These are phyloP conservation scores for Aspergillus heteromorphus DNA, from an alignment of 495 filamentous ascomycete genomes.

Conservation along the genomic window DNA sequence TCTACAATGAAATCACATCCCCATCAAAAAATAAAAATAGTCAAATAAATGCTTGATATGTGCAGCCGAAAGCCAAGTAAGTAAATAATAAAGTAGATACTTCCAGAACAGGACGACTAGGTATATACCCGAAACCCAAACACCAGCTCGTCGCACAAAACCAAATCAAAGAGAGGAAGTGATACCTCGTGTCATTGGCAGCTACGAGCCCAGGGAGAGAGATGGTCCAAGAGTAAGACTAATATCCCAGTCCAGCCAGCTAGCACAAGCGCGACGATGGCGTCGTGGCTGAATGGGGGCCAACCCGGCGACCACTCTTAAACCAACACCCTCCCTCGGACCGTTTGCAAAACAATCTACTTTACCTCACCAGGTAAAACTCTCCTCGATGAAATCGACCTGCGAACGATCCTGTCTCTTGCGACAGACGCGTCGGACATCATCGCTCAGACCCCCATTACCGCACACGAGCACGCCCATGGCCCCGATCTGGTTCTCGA, in stretches of 20 bases:
- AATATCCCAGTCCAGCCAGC: no score
- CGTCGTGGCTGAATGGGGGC: neutral
- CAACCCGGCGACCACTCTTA: neutral
- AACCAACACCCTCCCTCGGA: neutral
- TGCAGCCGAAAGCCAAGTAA: no score
- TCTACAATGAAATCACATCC: no score
- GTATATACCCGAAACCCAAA: neutral
- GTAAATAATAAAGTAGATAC: no score
- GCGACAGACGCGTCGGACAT: slow-evolving; percentile 70
- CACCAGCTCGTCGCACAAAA: neutral
- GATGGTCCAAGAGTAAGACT: no score
- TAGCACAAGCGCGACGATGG: no score
- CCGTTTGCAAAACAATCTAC: no score
- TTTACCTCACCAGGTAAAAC: slow-evolving; percentile 72
- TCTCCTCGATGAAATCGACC: slow-evolving; percentile 83
- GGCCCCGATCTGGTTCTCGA: slow-evolving; percentile 70
- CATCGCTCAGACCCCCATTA: slow-evolving; percentile 75
- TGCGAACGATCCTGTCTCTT: slow-evolving; percentile 55
- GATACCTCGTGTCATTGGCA: no score
- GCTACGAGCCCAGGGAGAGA: no score
- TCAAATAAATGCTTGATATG: no score
- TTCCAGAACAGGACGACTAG: no score
- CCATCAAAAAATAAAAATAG: no score
- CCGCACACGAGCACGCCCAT: slow-evolving; percentile 92
- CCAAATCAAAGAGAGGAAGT: neutral